phyloP scores from a whole-genome alignment of 768 basidiomycete genomes.

The Coprinellus micaceus region DNA sequence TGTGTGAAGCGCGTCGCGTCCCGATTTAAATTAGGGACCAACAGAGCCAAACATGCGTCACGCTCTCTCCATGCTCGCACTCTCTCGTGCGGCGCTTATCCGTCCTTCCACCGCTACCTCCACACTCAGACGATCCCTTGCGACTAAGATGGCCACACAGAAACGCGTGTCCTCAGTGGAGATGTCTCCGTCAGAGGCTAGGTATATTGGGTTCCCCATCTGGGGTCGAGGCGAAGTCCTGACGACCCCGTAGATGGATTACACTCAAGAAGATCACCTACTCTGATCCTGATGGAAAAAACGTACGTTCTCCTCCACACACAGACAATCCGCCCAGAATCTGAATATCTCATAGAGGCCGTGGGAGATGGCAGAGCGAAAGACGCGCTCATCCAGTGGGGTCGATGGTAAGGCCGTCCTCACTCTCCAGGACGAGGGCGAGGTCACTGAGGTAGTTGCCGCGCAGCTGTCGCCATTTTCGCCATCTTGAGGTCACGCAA shows the following conservation, averaged over 20 bases:
- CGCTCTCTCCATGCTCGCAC: background rate
- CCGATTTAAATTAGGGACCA: background rate
- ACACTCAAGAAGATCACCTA: conserved; percentile 79
- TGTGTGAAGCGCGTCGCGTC: background rate
- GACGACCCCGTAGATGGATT: conserved; percentile 61
- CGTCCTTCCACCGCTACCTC: background rate
- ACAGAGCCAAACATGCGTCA: background rate
- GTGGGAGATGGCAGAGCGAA: conserved; percentile 91
- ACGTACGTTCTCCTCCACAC: conserved; percentile 38
- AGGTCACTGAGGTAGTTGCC: background rate
- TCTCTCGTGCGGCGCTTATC: background rate
- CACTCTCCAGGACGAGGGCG: background rate
- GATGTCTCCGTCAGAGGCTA: conserved; percentile 54
- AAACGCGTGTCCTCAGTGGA: conserved; percentile 51
- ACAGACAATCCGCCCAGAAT: background rate
- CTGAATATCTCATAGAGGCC: conserved; percentile 46
- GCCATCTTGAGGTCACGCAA: conserved; percentile 75
- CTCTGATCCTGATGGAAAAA: conserved; percentile 69
- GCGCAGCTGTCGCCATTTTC: conserved; percentile 77
- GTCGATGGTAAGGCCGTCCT: conserved; percentile 61
- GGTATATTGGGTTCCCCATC: conserved; percentile 27
- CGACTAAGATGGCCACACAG: conserved; percentile 31
- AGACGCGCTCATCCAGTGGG: conserved; percentile 69
- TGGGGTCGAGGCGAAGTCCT: background rate
- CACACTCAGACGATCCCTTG: background rate